phyloP scores from a whole-genome alignment of 139 green algal genomes.

The Zygnema circumcarinatum region DNA sequence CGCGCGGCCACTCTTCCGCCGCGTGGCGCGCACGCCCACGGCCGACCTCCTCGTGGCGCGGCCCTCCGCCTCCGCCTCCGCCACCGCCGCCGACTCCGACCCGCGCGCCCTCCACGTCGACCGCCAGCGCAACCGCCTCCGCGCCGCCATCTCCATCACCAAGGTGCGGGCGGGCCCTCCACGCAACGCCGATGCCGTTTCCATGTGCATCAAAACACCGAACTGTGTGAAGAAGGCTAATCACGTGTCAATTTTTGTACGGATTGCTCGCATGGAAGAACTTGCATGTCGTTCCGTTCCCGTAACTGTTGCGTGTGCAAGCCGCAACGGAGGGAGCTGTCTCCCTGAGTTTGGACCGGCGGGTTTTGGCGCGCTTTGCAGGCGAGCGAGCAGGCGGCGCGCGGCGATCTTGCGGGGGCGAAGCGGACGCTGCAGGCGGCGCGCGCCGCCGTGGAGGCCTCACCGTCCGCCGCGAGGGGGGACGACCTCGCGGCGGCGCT shows the following conservation, averaged over 20 bases:
- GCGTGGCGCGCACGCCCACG: background rate
- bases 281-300: too few relatives aligned
- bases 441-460: background rate
- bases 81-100: background rate
- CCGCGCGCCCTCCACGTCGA: slow-evolving; percentile 10
- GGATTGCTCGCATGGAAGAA: too few relatives aligned
- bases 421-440: slow-evolving; percentile 17
- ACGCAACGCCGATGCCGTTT: too few relatives aligned
- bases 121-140: slow-evolving; percentile 8
- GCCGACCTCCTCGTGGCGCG: slow-evolving; percentile 13
- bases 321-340: too few relatives aligned
- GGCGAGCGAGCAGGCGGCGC: slow-evolving; percentile 20
- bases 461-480: background rate
- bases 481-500: slow-evolving; percentile 10
- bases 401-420: slow-evolving; percentile 22
- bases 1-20: background rate
- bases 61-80: background rate
- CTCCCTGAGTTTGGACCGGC: too few relatives aligned
- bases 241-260: too few relatives aligned
- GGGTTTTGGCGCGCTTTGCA: too few relatives aligned
- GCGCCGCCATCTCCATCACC: background rate
- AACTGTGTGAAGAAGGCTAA: too few relatives aligned
- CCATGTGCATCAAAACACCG: too few relatives aligned
- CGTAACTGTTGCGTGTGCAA: too few relatives aligned
- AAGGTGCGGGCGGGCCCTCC: slow-evolving; percentile 1